Conservation (phyloP, 169 alveolate genomes). For the Plasmodium relictum region DNA sequence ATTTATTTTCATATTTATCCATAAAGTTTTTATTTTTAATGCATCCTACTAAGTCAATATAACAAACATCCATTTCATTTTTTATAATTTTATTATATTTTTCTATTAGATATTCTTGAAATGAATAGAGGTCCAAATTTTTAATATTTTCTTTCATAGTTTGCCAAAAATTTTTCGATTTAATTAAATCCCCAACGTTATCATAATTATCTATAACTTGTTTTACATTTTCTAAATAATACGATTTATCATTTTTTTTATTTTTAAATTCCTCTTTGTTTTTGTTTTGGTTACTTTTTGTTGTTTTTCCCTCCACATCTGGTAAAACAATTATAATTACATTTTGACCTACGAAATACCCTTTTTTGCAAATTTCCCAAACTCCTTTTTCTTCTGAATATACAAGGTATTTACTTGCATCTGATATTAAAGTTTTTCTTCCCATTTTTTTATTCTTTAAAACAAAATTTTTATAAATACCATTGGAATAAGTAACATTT, state of each 20-base stretch:
- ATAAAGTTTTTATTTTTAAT: constrained; percentile 24
- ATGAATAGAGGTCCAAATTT: constrained; percentile 1
- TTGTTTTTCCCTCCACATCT: constrained; percentile 23
- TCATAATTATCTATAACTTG: constrained; percentile 39
- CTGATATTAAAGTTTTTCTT: constrained; percentile 24
- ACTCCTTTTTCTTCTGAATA: constrained; percentile 20
- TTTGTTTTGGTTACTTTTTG: background rate
- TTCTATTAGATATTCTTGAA: constrained; percentile 42
- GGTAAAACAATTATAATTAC: constrained; percentile 47
- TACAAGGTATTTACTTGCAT: constrained; percentile 39
- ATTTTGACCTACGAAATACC: constrained; percentile 50
- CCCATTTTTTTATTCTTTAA: constrained; percentile 21
- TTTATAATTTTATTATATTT: constrained; percentile 24
- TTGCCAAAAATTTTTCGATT: constrained; percentile 34
- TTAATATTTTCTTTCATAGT: constrained; percentile 28
- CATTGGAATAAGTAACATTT: constrained; percentile 28
- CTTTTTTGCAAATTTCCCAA: constrained; percentile 61
- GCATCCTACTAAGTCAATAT: constrained; percentile 24
- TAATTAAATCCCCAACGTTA: constrained; percentile 35
- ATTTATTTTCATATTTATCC: constrained; percentile 34
- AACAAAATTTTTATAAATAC: constrained; percentile 54
- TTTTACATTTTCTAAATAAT: constrained; percentile 15
- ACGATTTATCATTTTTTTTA: background rate
- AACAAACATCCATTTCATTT: constrained; percentile 9
- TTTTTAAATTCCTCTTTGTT: background rate